Base-by-base conservation (phyloP, 495 filamentous ascomycete genomes). In the Emericellopsis terricola region DNA sequence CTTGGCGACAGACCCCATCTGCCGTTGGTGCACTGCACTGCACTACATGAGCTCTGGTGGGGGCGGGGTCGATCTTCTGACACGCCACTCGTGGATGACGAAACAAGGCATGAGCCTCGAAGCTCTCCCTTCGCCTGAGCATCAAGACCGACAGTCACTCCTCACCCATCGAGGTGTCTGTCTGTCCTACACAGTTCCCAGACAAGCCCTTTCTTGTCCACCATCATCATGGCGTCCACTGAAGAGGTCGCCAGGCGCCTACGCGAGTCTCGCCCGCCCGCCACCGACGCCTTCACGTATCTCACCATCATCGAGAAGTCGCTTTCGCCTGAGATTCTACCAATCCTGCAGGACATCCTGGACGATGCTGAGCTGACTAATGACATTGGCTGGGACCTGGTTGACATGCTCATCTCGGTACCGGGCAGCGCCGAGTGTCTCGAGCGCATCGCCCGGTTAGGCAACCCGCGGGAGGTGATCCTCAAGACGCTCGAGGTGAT, bases 361-460 rank as follows among this genome's bases (percentile, higher is more conserved):
- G 81, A 91, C 52, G 78, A 91, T 71, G 70, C 74, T 28, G 69
- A 68, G 29, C 65, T 97, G 34, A 86, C 86, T 1, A 73, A 71
- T 30, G 84, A 93, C 41, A 93, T 97, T 46, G 91, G 89, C 29
- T 97, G 89, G 89, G 89, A 97, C 48, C 55, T 97, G 28, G 78
- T 97, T 6, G 76, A 81, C 47, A 68, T 92, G 31, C 70, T 97
- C 2, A 59, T 94, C 14, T 75, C 79, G 13, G 69, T 94, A 1
- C 74, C 78, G 1, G 73, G 67, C 23, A 81, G 76, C 2, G 67
- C 73, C 26, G 56, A 68, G 44, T 92, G 85, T 50, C 65, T 97
- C 1, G 72, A 81, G 33, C 74, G 69, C 0, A 58, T 70, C 36
- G 87, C 91, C 14, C 64, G 76, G 8, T 56, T 86, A 32, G 89